Percentiles rank a stretch among this genome's conserved stretches.
Evolutionary conservation across 1,139 yeast species (phyloP).

Genomic region (Debaryomyces psychrophilus): DNA sequence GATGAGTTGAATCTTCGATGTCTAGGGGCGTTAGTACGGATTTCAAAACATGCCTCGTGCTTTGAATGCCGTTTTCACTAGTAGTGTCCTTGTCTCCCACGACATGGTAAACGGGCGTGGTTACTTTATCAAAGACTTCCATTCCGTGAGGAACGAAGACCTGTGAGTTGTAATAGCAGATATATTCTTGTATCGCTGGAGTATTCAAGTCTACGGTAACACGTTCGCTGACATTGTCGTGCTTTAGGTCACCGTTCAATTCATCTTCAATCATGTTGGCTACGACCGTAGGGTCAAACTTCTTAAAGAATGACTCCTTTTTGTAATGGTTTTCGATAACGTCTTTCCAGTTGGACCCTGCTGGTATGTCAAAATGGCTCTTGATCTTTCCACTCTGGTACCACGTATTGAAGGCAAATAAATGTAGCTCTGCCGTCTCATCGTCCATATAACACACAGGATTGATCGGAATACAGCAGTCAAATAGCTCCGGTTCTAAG

Average conservation of each 20-base stretch:
- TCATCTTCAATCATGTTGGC: conserved; percentile 41
- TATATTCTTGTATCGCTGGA: not conserved
- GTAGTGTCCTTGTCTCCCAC: conserved; percentile 40
- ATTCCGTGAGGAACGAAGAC: conserved; percentile 1
- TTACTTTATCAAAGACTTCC: conserved; percentile 11
- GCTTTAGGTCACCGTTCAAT: not conserved
- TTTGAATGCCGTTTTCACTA: conserved; percentile 37
- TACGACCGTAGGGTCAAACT: conserved; percentile 43
- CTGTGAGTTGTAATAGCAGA: conserved; percentile 1
- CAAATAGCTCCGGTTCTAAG: conserved; percentile 50
- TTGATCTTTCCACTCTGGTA: conserved; percentile 12
- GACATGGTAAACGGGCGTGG: conserved; percentile 43
- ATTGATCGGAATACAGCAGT: conserved; percentile 53
- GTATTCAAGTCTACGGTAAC: conserved; percentile 4
- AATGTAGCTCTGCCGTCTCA: conserved; percentile 12
- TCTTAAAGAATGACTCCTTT: conserved; percentile 43
- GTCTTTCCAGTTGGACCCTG: conserved; percentile 20
- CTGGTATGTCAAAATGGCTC: conserved; percentile 10
- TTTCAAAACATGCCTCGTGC: conserved; percentile 23
- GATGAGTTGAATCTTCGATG: conserved; percentile 47
- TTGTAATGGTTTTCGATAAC: conserved; percentile 42
- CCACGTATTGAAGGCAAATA: conserved; percentile 13
- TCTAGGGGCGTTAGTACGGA: conserved; percentile 28
- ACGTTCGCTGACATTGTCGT: not conserved
- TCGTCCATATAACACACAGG: conserved; percentile 47